Percentiles rank a stretch among this genome's conserved stretches.
phyloP scores from a whole-genome alignment of 768 basidiomycete species.

The Erythrobasidium yunnanense region DNA sequence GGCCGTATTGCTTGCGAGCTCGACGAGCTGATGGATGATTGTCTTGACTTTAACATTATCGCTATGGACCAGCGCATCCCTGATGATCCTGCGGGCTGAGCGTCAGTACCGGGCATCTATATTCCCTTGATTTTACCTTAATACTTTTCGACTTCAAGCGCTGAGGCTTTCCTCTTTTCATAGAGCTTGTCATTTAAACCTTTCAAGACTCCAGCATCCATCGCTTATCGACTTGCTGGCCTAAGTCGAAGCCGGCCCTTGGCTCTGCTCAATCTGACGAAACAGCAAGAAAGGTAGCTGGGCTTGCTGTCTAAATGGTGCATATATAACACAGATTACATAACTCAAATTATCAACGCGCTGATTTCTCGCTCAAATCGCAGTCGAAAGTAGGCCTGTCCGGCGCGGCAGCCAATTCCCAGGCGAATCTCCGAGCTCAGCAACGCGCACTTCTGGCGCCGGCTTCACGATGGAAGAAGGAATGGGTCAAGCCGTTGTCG shows the following conservation, averaged over 20 bases:
- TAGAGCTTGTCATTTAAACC: constrained; percentile 23
- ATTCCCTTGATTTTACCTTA: constrained; percentile 26
- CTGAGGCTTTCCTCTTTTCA: constrained; percentile 51
- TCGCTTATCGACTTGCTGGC: no score
- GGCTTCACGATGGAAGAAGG: constrained; percentile 17
- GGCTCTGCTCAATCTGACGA: no score
- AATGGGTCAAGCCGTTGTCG: constrained; percentile 12
- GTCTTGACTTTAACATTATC: constrained; percentile 69
- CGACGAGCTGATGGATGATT: constrained; percentile 87
- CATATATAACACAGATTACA: no score
- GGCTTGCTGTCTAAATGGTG: no score
- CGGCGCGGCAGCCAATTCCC: no score
- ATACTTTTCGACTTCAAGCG: constrained; percentile 89
- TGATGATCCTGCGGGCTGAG: constrained; percentile 47
- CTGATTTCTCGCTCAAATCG: no score
- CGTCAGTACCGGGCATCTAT: background rate
- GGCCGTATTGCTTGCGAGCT: constrained; percentile 73
- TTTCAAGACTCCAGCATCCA: background rate
- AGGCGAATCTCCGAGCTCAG: constrained; percentile 12
- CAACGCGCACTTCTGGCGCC: constrained; percentile 18
- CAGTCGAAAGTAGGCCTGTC: no score
- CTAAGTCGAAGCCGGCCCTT: no score
- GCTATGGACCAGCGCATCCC: constrained; percentile 70
- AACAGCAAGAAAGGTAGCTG: no score
- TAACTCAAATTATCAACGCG: no score